Conservation (phyloP, 306 rosid species). For the Fagus sylvatica region DNA sequence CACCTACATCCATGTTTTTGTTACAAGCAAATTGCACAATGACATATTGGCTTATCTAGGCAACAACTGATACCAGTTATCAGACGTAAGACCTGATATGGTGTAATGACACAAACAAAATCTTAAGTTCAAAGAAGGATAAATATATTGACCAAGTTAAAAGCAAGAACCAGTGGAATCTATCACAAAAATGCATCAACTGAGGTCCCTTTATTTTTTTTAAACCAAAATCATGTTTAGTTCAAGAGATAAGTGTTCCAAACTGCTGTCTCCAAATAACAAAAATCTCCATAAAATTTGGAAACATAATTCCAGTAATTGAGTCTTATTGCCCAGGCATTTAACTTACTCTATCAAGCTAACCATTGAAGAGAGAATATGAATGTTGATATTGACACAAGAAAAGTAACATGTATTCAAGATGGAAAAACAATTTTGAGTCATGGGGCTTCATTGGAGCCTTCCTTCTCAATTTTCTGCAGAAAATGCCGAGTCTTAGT, state of each 20-base stretch:
- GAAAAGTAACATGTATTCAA: background rate
- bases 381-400: background rate
- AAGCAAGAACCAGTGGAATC: too few species aligned
- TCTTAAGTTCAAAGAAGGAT: too few species aligned
- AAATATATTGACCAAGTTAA: too few species aligned
- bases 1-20: too few species aligned
- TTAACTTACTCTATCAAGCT: conserved; percentile 15
- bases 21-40: too few species aligned
- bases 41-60: too few species aligned
- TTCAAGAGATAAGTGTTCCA: background rate
- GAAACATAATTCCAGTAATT: conserved; percentile 18
- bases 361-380: conserved; percentile 5
- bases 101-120: too few species aligned
- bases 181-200: too few species aligned
- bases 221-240: background rate
- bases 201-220: too few species aligned
- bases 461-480: conserved; percentile 55
- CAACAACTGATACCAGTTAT: too few species aligned
- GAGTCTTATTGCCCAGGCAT: conserved; percentile 18
- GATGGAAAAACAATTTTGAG: background rate
- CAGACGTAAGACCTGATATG: too few species aligned
- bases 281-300: conserved; percentile 19
- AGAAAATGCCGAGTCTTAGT: conserved; percentile 1
- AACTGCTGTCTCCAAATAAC: background rate
- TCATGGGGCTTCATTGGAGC: conserved; percentile 44